Base-by-base conservation (phyloP, 768 basidiomycete genomes). In the Suillus clintonianus region DNA sequence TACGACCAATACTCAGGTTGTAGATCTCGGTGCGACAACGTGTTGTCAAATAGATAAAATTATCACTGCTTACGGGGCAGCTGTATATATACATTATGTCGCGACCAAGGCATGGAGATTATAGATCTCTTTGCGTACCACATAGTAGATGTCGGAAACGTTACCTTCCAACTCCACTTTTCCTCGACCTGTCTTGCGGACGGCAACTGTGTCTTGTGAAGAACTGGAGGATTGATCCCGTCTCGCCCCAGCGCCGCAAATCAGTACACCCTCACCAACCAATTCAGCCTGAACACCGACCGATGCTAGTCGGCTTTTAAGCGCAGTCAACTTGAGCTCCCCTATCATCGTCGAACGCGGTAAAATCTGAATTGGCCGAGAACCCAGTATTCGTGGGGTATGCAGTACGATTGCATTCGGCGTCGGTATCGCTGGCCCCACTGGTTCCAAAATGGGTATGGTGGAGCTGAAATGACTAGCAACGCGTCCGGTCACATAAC, bases 331-430 rank as follows among this genome's bases (percentile, higher is more conserved):
- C 73, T 97, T 95, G 47, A 99, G 85, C 71, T 99, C 97, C 58
- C 97, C 97, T 62, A 99, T 97, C 89, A 98, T 97, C 8, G 96
- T 92, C 0, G 97, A 96, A 64, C 89, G 86, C 1, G 95, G 94
- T 3, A 98, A 81, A 3, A 86, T 78, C 11, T 85, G 82, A 22
- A 85, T 79, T 17, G 87, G 83, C 36, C 91, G 86, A n/a, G 88
- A 83, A 19, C 89, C 91, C 24, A 92, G 82, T 39, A 81, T 79
- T 22, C 80, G 85, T 24, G 78, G 77, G 47, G 73, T 68, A 41
- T 72, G 66, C 13, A 68, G 65, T 62, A 65, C 24, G 55, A 72
- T 67, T 27, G 74, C 68, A 24, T 76, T 71, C 22, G 74, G 65
- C 0, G 67, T 62, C 30, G 65, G 55, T 50, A 71, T 69, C 50